These are phyloP conservation scores for Tricholoma bakamatsutake DNA, from an alignment of 768 basidiomycete species.

Conservation along the genomic window DNA sequence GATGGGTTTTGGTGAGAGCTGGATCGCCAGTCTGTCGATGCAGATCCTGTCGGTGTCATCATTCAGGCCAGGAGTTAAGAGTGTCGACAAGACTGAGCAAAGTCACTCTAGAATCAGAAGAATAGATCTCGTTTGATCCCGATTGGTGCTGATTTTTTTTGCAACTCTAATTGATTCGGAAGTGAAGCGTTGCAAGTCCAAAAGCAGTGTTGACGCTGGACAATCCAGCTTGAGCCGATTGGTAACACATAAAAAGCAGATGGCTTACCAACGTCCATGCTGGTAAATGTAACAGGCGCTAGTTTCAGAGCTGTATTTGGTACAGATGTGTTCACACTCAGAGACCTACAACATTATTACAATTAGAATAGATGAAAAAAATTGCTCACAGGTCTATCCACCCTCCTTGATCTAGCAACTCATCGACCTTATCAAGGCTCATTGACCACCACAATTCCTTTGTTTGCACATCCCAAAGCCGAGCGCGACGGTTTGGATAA, in stretches of 20 bases:
- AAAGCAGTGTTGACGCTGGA: constrained; percentile 42
- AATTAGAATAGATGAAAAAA: background rate
- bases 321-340: constrained; percentile 13
- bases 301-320: constrained; percentile 22
- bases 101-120: constrained; percentile 48
- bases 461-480: constrained; percentile 83
- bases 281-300: constrained; percentile 13
- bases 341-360: constrained; percentile 9
- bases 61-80: constrained; percentile 69
- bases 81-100: constrained; percentile 51
- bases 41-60: constrained; percentile 67
- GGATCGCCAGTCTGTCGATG: constrained; percentile 46
- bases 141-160: constrained; percentile 45
- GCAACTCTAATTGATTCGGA: constrained; percentile 42
- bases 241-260: background rate
- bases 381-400: constrained; percentile 67
- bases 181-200: constrained; percentile 49
- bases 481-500: constrained; percentile 70
- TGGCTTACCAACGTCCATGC: constrained; percentile 20
- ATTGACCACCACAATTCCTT: constrained; percentile 85
- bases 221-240: background rate
- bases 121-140: constrained; percentile 34
- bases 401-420: constrained; percentile 60
- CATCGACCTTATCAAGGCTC: constrained; percentile 67
- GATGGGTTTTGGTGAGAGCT: constrained; percentile 28